Evolutionary conservation across 345 rosid species (phyloP), one percentile per base, ranked within the genome.

Genomic region (Raphanus raphanistrum): DNA sequence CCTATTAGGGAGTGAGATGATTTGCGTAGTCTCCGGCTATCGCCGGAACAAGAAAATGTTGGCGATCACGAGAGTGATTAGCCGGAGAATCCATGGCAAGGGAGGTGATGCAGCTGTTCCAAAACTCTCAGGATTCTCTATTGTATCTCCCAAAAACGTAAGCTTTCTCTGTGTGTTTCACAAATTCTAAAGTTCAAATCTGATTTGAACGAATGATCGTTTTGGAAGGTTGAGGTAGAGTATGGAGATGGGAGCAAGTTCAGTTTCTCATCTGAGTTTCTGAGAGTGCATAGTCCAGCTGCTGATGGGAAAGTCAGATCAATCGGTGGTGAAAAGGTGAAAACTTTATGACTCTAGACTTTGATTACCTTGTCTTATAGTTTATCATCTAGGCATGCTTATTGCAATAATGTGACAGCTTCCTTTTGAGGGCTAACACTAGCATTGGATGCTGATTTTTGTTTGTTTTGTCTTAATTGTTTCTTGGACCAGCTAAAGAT

Each of bases 221-320:
- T 36, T 2, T 79, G 79, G 64, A 82, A 94, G 97, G 89, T 89
- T 17, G 95, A 90, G 80, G 81, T 92, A 81, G 98, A 90, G 76
- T 94, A 76, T 83, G 88, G 79, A 12, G 82, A 92, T 82, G 90
- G 92, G 0, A 79, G 80, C 68, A 86, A 83, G 72, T 90, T 92
- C 81, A 84, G 21, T 57, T 84, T 95, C 54, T 87, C 94, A 0
- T 90, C 98, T 4, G 97, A 92, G 84, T 90, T 86, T 81, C 81
- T 92, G 63, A 85, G 99, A 78, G 78, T 90, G 15, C 80, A 87
- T 28, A 95, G 98, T 76, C 97, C 96, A 11, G 98, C 99, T 77
- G 98, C 88, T 66, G 98, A 95, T 81, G 97, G 90, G 13, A 95
- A 90, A 87, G 70, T 89, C 70, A 89, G 96, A 73, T 88, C 98